These are phyloP conservation scores for Phytopythium helicoides DNA, from an alignment of 352 stramenopile genomes.

Conservation along the genomic window DNA sequence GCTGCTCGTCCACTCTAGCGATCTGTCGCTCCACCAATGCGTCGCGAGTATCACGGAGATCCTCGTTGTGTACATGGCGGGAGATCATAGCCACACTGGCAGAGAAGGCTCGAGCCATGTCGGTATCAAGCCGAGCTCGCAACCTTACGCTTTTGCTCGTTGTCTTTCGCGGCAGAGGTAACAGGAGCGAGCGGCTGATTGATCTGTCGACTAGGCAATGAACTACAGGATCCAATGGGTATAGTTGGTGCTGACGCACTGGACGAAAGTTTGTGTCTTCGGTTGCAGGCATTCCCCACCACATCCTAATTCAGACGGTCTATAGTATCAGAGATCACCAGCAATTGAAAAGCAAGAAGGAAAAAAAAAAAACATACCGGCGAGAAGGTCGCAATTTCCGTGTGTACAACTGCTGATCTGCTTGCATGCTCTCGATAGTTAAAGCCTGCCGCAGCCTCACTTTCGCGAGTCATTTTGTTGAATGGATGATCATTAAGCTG, in stretches of 20 bases:
- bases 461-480: slow-evolving; percentile 32
- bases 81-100: slow-evolving; percentile 77
- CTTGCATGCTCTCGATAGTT: slow-evolving; percentile 41
- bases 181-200: neutral
- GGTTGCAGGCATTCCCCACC: neutral
- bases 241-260: slow-evolving; percentile 5
- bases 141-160: slow-evolving; percentile 24
- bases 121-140: slow-evolving; percentile 35
- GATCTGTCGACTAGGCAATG: neutral
- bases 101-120: slow-evolving; percentile 60
- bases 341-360: neutral
- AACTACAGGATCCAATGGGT: neutral
- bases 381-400: neutral
- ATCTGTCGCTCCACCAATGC: slow-evolving; percentile 37
- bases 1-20: slow-evolving; percentile 40
- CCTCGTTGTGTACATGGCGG: slow-evolving; percentile 66
- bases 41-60: slow-evolving; percentile 47
- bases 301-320: neutral
- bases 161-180: slow-evolving; percentile 20
- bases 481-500: slow-evolving; percentile 38
- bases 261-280: neutral
- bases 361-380: neutral
- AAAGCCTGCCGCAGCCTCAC: slow-evolving; percentile 39
- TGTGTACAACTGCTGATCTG: slow-evolving; percentile 15
- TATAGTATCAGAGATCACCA: neutral